Evolutionary conservation across 805 yeast species (phyloP), one percentile per base, ranked within the genome.

Genomic region (Barnettozyma populi): DNA sequence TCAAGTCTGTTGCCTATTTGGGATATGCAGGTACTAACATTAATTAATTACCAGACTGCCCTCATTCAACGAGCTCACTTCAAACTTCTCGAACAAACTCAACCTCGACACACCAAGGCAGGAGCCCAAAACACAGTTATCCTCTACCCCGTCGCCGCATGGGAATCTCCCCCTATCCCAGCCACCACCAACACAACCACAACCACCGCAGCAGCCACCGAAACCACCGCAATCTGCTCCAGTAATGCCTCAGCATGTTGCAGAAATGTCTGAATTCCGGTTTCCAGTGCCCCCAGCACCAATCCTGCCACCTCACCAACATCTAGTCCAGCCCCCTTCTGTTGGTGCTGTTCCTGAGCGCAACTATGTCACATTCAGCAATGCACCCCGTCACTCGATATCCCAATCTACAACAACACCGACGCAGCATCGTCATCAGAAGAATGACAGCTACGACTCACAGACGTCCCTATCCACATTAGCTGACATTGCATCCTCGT

Each of bases 401-500:
- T 23, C 41, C 8, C 40, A 27, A 24, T 18, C 38, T 5, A 7
- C 16, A 13, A 23, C 14, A 11, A 20, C 40, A 10, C 32, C 10
- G 10, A 23, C 41, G 4, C 25, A 20, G 18, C 41, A 24, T 4
- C 41, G 27, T n/a, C 53, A 41, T 21, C 40, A 41, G 5, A 54
- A 54, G 42, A 49, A 44, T 13, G 59, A 56, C 35, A 59, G 63
- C 0, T 51, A 54, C 29, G 62, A 55, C 46, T 57, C 59, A 1
- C 60, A 59, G 35, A 45, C 52, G 0, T 59, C 63, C 0, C 39
- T 61, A 8, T 51, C 56, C 2, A 48, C 59, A 2, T 39, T 61
- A n/a, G 65, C 63, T 11, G 63, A 59, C 43, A 54, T 61, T 39
- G 62, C 61, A 2, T 53, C 53, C 8, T 43, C 43, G 2, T 36